Evolutionary conservation across 441 rosid genomes (phyloP).

Genomic region (Oxalis stricta): DNA sequence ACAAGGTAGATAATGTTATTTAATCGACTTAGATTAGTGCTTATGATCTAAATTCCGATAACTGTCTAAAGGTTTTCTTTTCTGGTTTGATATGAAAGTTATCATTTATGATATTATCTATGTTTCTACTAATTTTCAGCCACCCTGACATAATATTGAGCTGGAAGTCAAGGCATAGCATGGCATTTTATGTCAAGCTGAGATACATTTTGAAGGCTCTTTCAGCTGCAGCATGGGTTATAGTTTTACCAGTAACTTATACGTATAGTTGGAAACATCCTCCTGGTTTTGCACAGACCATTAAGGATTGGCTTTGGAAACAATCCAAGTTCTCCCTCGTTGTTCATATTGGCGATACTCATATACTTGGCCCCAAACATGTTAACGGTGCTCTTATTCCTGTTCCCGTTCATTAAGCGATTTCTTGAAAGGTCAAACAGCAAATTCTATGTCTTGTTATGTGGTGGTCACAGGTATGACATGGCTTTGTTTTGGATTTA

Average conservation of each 20-base stretch:
- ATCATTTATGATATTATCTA: not conserved
- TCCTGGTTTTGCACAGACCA: slow-evolving; percentile 44
- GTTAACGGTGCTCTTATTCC: slow-evolving; percentile 44
- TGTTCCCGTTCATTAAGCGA: slow-evolving; percentile 58
- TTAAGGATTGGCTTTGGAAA: slow-evolving; percentile 65
- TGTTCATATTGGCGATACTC: slow-evolving; percentile 42
- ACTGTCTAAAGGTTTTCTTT: too few relatives aligned
- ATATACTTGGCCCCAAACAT: slow-evolving; percentile 63
- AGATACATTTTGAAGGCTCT: slow-evolving; percentile 52
- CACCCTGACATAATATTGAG: slow-evolving; percentile 59
- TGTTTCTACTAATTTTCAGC: slow-evolving; percentile 26
- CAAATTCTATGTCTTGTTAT: slow-evolving; percentile 53
- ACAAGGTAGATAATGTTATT: slow-evolving; percentile 30
- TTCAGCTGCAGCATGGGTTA: slow-evolving; percentile 65
- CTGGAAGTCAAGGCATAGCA: slow-evolving; percentile 58
- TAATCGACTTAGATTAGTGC: too few relatives aligned
- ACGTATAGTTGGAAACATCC: slow-evolving; percentile 54
- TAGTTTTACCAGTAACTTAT: slow-evolving; percentile 54
- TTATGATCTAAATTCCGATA: too few relatives aligned
- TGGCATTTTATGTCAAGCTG: slow-evolving; percentile 45
- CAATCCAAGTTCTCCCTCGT: slow-evolving; percentile 36
- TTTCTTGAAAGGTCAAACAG: slow-evolving; percentile 53
- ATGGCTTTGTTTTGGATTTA: too few relatives aligned
- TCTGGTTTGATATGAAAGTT: too few relatives aligned
- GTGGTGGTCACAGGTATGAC: slow-evolving; percentile 94